Conservation (phyloP, 2,329 filamentous ascomycete species). For the Scytalidium lignicola region DNA sequence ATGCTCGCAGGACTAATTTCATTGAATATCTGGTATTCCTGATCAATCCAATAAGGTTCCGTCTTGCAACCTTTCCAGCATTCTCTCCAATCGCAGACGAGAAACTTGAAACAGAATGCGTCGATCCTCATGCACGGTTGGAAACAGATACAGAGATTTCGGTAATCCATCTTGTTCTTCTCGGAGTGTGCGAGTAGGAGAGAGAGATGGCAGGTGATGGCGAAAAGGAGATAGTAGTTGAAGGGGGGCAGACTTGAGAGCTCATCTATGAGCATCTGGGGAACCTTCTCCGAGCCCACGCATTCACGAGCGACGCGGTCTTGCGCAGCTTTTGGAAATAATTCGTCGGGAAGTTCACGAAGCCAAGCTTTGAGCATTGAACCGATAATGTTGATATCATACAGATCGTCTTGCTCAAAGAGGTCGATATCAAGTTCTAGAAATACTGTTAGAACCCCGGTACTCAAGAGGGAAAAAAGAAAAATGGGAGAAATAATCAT, state of each 20-base stretch:
- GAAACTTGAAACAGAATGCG: slow-evolving; percentile 88
- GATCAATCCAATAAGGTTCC: slow-evolving; percentile 72
- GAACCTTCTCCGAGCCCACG: slow-evolving; percentile 71
- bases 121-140: slow-evolving; percentile 97
- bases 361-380: slow-evolving; percentile 97
- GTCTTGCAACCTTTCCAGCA: slow-evolving; percentile 97
- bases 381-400: slow-evolving; percentile 94
- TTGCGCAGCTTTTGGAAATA: slow-evolving; percentile 82
- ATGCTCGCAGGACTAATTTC: slow-evolving; percentile 44
- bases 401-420: slow-evolving; percentile 80
- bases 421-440: slow-evolving; percentile 83
- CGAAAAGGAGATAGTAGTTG: slow-evolving; percentile 96
- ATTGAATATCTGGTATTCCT: slow-evolving; percentile 59
- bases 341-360: slow-evolving; percentile 86
- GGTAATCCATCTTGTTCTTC: slow-evolving; percentile 98
- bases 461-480: slow-evolving; percentile 10
- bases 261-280: slow-evolving; percentile 82
- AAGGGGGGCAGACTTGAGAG: slow-evolving; percentile 91
- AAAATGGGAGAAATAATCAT: neutral
- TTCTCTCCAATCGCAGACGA: slow-evolving; percentile 91
- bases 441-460: neutral
- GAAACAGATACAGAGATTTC: slow-evolving; percentile 94
- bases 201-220: slow-evolving; percentile 93
- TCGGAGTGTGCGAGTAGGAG: slow-evolving; percentile 85
- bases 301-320: slow-evolving; percentile 76